Evolutionary conservation across 2,329 filamentous ascomycete genomes (phyloP), one percentile per base, ranked within the genome.

Genomic region (Alternaria sp.): DNA sequence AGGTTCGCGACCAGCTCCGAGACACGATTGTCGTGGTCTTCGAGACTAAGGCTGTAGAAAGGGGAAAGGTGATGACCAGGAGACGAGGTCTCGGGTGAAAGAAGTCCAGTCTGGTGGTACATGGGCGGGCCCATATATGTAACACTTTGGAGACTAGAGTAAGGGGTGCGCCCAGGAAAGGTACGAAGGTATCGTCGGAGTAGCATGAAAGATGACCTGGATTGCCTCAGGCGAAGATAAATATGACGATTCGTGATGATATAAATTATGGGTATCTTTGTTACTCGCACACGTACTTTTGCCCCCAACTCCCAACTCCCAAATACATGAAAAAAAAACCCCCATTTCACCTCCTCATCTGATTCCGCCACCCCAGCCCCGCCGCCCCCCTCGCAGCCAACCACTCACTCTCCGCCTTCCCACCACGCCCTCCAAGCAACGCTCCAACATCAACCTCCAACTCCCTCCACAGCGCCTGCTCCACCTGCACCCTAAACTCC

Each of bases 341-440:
- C 26, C 4, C 37, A 41, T 18, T 18, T 41, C 37, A 41, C 37
- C 37, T 41, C n/a, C 37, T 0, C 6, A 0, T 41, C 37, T 41
- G 37, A 41, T 4, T 10, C 37, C 37, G 37, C 37, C 15, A 41
- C 1, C 45, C 45, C 33, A 75, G 51, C 44, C 69, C 71, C 9
- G 73, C 72, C 44, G 73, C 73, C 10, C 73, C 73, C 47, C 72
- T 72, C 41, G 72, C 71, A 9, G 69, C 64, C 6, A 75, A 25
- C 33, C 62, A 64, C n/a, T 54, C 57, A 5, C 46, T 47, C 21
- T 68, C 66, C 47, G 50, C 58, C 11, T 41, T 37, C 4, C 33
- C 33, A 9, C 33, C 51, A 21, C 61, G 61, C n/a, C 61, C 60
- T 12, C 60, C 50, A 58, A 75, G 30, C 54, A 71, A 59, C 37